These are phyloP conservation scores for Pichia sp. DNA, from an alignment of 1,139 yeast genomes.

Conservation along the genomic window DNA sequence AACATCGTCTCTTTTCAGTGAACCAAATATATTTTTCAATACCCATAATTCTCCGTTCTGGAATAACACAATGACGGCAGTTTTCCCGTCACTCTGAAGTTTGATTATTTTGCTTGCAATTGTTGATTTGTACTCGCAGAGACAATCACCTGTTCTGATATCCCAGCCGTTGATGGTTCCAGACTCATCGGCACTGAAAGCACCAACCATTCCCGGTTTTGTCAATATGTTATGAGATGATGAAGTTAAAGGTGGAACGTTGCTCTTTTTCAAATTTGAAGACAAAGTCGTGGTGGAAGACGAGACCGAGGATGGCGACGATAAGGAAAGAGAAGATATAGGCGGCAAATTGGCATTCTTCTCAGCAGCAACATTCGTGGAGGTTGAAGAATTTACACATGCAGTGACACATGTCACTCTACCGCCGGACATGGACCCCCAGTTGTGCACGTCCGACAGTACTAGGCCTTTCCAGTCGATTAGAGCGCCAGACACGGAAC, in stretches of 20 bases:
- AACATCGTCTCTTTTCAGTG: constrained; percentile 8
- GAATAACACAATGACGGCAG: constrained; percentile 21
- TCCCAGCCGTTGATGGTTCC: constrained; percentile 40
- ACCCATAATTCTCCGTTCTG: constrained; percentile 22
- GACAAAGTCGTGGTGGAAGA: neutral
- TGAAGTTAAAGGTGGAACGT: neutral
- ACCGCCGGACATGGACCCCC: constrained; percentile 30
- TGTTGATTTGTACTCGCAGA: constrained; percentile 7
- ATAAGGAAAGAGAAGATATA: neutral
- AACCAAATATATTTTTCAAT: constrained; percentile 19
- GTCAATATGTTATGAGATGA: constrained; percentile 19
- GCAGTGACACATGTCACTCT: constrained; percentile 37
- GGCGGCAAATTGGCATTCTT: neutral
- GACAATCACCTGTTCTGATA: constrained; percentile 20
- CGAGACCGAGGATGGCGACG: constrained; percentile 1
- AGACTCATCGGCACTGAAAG: constrained; percentile 39
- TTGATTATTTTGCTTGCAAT: constrained; percentile 19
- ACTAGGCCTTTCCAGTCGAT: constrained; percentile 34
- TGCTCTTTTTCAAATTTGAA: neutral
- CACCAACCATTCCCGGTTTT: constrained; percentile 30
- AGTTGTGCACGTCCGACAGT: constrained; percentile 36
- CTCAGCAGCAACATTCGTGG: constrained; percentile 1
- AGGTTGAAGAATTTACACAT: constrained; percentile 10
- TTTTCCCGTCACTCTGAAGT: constrained; percentile 28
- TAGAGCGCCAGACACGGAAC: constrained; percentile 38